Percentiles rank a stretch among this genome's conserved stretches.
Conservation (phyloP, 345 rosid species). For the Kernera saxatilis region DNA sequence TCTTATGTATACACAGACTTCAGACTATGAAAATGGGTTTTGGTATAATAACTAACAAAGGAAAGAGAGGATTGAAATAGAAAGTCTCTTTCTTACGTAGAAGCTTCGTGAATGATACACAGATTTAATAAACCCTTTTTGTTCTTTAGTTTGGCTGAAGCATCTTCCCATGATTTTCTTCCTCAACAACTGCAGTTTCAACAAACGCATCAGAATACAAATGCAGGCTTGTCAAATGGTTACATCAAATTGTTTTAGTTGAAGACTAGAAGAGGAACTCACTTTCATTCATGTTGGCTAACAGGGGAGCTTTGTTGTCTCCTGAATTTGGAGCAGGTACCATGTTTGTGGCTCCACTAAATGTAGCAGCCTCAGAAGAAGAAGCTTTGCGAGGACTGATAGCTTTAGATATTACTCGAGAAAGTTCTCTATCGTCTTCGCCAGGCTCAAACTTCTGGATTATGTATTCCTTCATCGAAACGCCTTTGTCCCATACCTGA, state of each 20-base stretch:
- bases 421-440: slow-evolving; percentile 70
- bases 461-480: slow-evolving; percentile 70
- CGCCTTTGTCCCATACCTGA: slow-evolving; percentile 61
- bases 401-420: slow-evolving; percentile 51
- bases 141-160: slow-evolving; percentile 56
- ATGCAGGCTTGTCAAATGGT: not conserved
- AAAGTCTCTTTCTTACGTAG: not conserved
- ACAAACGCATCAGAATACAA: not conserved
- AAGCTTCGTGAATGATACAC: not conserved
- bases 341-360: slow-evolving; percentile 44
- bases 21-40: not conserved
- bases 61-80: not conserved
- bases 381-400: slow-evolving; percentile 51
- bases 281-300: slow-evolving; percentile 44
- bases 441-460: slow-evolving; percentile 63
- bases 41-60: not conserved
- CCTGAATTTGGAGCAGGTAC: slow-evolving; percentile 44
- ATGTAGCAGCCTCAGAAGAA: slow-evolving; percentile 33
- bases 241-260: not conserved
- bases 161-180: slow-evolving; percentile 50
- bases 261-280: slow-evolving; percentile 1
- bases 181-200: slow-evolving; percentile 45
- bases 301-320: slow-evolving; percentile 34
- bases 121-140: not conserved
- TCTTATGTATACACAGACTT: slow-evolving; percentile 12